Conservation (phyloP, 495 filamentous ascomycete genomes). For the Penicillium angulare region DNA sequence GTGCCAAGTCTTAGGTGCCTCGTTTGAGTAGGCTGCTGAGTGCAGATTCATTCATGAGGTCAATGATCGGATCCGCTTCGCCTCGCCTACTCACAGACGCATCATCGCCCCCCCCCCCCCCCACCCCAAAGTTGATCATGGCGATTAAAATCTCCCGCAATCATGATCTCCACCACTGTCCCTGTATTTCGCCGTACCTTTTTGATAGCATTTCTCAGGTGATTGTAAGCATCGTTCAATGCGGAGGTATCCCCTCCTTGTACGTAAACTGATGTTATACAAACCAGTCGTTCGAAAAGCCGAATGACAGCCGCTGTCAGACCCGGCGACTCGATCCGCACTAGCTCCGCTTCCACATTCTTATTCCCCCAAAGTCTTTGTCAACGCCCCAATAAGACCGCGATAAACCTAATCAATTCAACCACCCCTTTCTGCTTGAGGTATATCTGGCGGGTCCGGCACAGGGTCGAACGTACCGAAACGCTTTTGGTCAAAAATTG, state of each 20-base stretch:
- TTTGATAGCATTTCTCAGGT: slow-evolving; percentile 11
- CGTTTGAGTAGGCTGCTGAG: slow-evolving; percentile 29
- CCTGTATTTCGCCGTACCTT: slow-evolving; percentile 14
- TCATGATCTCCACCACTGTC: slow-evolving; percentile 17
- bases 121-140: slow-evolving; percentile 39
- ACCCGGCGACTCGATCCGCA: slow-evolving; percentile 22
- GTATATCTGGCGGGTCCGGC: no score
- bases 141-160: slow-evolving; percentile 36
- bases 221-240: slow-evolving; percentile 8
- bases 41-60: slow-evolving; percentile 31
- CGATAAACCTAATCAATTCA: no score
- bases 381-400: no score
- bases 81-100: slow-evolving; percentile 25
- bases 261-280: slow-evolving; percentile 29
- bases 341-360: slow-evolving; percentile 26
- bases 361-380: slow-evolving; percentile 31
- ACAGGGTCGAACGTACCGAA: no score
- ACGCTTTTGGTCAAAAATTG: no score
- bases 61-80: slow-evolving; percentile 34
- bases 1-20: slow-evolving; percentile 32
- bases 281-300: slow-evolving; percentile 17
- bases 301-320: slow-evolving; percentile 28
- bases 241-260: slow-evolving; percentile 11
- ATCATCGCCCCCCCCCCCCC: no score
- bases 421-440: no score